Percentiles rank a stretch among this genome's conserved stretches.
phyloP scores from a whole-genome alignment of 768 basidiomycete species.

The Rhodotorula graminis region DNA sequence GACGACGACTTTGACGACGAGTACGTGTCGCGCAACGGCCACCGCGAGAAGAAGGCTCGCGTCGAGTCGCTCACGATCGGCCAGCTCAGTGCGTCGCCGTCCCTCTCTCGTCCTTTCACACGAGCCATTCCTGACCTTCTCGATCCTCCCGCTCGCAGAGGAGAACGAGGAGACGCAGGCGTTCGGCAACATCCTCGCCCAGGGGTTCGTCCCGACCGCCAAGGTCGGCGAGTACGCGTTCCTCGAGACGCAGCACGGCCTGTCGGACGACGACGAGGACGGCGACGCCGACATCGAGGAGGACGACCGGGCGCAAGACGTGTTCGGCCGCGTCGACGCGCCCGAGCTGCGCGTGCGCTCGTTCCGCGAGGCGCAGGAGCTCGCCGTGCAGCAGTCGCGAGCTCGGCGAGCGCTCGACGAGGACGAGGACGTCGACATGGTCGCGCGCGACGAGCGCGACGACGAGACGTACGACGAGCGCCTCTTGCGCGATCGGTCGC shows the following conservation, averaged over 20 bases:
- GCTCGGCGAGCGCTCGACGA: neutral
- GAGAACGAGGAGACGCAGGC: constrained; percentile 26
- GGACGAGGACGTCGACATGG: neutral
- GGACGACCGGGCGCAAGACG: neutral
- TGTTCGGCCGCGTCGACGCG: neutral
- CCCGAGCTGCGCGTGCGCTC: neutral
- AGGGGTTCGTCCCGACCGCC: neutral
- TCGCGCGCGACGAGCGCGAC: neutral
- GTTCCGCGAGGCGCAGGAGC: neutral
- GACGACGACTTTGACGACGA: constrained; percentile 40
- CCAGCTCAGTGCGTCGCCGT: constrained; percentile 13
- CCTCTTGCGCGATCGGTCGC: neutral
- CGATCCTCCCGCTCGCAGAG: neutral
- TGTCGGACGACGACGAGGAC: neutral
- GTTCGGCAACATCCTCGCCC: constrained; percentile 10
- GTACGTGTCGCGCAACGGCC: neutral
- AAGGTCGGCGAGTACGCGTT: neutral
- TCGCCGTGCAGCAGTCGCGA: neutral
- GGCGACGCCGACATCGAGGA: neutral
- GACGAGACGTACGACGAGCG: neutral
- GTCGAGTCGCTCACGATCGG: constrained; percentile 4
- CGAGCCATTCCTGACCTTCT: neutral
- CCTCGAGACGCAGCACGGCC: neutral
- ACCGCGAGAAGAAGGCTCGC: constrained; percentile 6
- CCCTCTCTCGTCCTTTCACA: neutral